Evolutionary conservation across 208 protist genomes (phyloP), one percentile per base, ranked within the genome.

Genomic region (Leishmania aethiopica): DNA sequence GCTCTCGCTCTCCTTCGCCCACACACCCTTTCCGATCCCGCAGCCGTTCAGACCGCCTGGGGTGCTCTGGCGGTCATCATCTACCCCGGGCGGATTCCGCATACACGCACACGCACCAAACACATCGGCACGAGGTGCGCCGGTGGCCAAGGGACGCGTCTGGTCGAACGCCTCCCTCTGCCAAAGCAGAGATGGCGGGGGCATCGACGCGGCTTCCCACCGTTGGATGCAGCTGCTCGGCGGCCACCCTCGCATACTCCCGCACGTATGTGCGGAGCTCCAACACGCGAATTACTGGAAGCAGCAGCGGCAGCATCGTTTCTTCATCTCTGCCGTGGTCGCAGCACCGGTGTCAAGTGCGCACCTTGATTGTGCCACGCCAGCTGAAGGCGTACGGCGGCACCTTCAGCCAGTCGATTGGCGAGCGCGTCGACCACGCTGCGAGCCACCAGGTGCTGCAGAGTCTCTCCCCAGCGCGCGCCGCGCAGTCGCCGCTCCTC

Each of bases 331-430:
- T 42, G 28, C 32, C 10, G 28, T 45, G 45, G 25, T 19, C 25
- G 11, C 71, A 85, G 4, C 81, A 91, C 28, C 45, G 75, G 55
- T 86, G 55, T 1, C 53, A 86, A 51, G 28, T 53, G 32, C 89
- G 93, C 47, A 55, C 53, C 57, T 86, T 95, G 74, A 95, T 96
- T 57, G 92, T 95, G 45, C 93, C 92, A 1, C 87, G 87, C 1
- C 92, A 96, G 78, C 88, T 95, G 40, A 95, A 95, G 80, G 93
- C 92, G 1, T 95, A 96, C 74, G 93, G 93, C 42, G 90, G 90
- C 60, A 96, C 88, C 77, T 95, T 95, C 84, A 91, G 88, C 64
- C 88, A 77, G 17, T 93, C 90, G 35, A 77, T 94, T 64, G 93
- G 91, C 28, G 93, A 96, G 78, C 93, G 92, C 51, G 84, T 84